These are phyloP conservation scores for Mortierella sp. DNA, from an alignment of 371 early-diverging fungal species.

Conservation along the genomic window DNA sequence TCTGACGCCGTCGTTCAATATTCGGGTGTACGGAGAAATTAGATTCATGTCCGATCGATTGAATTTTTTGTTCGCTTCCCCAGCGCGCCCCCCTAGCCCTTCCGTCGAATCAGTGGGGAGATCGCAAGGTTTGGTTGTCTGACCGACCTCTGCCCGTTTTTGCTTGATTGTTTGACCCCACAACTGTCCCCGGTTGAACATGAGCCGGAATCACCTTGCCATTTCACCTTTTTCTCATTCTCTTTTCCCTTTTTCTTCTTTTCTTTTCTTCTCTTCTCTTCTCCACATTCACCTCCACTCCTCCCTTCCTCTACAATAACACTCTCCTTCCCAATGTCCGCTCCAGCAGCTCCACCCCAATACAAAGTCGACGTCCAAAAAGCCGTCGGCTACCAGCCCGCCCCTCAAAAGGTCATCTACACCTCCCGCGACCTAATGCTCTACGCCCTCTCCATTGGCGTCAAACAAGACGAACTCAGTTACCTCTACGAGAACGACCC, in stretches of 20 bases:
- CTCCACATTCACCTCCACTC: not conserved
- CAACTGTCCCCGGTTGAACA: not conserved
- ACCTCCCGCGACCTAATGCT: slow-evolving; percentile 78
- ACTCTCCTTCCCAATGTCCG: not conserved
- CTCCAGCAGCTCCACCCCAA: not conserved
- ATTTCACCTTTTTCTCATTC: not conserved
- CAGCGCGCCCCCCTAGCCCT: not conserved
- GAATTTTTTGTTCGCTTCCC: not conserved
- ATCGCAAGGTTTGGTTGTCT: not conserved
- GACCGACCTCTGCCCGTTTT: not conserved
- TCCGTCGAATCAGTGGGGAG: not conserved
- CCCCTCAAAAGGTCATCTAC: slow-evolving; percentile 65
- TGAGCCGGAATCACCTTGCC: not conserved
- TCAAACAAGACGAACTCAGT: slow-evolving; percentile 68
- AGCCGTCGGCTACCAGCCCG: slow-evolving; percentile 63
- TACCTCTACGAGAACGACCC: slow-evolving; percentile 80
- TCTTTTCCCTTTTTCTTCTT: not conserved
- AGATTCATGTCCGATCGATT: slow-evolving; percentile 1
- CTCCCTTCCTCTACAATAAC: not conserved
- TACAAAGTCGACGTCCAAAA: slow-evolving; percentile 62
- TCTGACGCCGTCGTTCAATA: too few species aligned
- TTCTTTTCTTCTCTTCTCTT: slow-evolving; percentile 2
- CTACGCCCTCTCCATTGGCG: slow-evolving; percentile 79
- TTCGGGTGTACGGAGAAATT: too few species aligned
- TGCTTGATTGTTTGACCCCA: not conserved